phyloP scores from a whole-genome alignment of 139 green algal species.

The Haematococcus lacustris region DNA sequence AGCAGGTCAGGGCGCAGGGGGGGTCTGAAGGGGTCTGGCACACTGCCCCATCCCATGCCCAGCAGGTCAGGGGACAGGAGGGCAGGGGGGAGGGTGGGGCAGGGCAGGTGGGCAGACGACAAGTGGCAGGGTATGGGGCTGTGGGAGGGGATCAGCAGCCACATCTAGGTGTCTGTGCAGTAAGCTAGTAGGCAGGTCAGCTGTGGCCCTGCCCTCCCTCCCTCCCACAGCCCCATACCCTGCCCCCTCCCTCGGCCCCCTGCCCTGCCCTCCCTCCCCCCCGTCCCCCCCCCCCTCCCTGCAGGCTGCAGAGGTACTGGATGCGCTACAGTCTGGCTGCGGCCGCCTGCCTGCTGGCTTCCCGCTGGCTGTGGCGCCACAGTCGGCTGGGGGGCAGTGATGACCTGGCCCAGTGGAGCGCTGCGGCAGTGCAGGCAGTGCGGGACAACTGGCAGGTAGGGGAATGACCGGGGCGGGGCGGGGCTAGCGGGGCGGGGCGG shows the following conservation, averaged over 20 bases:
- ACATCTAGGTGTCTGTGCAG: background rate
- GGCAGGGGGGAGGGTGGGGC: too few relatives aligned
- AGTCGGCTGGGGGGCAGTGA: constrained; percentile 59
- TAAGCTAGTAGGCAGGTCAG: background rate
- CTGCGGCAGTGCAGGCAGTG: background rate
- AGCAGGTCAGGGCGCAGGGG: background rate
- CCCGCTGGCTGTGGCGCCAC: constrained; percentile 62
- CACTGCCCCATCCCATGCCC: background rate
- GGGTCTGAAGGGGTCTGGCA: background rate
- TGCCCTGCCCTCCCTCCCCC: background rate
- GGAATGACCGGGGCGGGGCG: too few relatives aligned
- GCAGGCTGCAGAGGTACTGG: constrained; percentile 61
- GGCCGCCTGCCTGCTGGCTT: constrained; percentile 12
- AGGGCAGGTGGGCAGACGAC: too few relatives aligned
- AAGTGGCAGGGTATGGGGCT: too few relatives aligned
- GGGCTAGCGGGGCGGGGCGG: too few relatives aligned
- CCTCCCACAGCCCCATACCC: background rate
- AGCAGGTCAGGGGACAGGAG: background rate
- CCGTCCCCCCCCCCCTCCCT: background rate
- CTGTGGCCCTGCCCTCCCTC: background rate
- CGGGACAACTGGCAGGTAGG: background rate
- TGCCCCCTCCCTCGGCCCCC: background rate
- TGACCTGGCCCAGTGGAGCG: background rate
- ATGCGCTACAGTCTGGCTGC: constrained; percentile 41
- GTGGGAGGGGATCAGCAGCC: too few relatives aligned